Percentiles rank a stretch among this genome's conserved stretches.
These are phyloP conservation scores for Fusarium liriodendri DNA, from an alignment of 2,329 filamentous ascomycete genomes.

Conservation along the genomic window DNA sequence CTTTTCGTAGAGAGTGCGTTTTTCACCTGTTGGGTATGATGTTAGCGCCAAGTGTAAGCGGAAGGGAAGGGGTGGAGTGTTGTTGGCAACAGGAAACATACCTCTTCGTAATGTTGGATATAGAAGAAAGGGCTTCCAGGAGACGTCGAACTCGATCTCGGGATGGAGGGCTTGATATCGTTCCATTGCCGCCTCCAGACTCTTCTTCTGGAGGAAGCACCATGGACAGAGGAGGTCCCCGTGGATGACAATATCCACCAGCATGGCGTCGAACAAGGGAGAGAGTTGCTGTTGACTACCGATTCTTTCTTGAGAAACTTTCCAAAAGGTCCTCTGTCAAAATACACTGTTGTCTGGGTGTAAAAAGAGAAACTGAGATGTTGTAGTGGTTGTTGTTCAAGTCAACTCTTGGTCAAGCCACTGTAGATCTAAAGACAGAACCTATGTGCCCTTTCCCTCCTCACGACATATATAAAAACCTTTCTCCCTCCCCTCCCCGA, in stretches of 20 bases:
- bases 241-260: constrained; percentile 56
- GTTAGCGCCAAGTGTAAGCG: neutral
- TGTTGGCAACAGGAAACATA: constrained; percentile 6
- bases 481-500: neutral
- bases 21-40: constrained; percentile 44
- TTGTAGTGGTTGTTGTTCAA: neutral
- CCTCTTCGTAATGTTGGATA: constrained; percentile 49
- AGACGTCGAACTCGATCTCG: constrained; percentile 57
- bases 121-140: constrained; percentile 61
- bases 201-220: constrained; percentile 62
- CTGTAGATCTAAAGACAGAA: constrained; percentile 1
- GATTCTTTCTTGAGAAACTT: neutral
- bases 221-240: constrained; percentile 64
- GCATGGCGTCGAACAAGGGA: constrained; percentile 16
- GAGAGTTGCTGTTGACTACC: neutral
- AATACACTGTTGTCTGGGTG: neutral
- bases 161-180: constrained; percentile 54
- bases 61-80: neutral
- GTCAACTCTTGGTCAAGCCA: neutral
- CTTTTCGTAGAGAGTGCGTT: constrained; percentile 51
- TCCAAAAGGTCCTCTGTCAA: neutral
- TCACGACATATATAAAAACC: constrained; percentile 13
- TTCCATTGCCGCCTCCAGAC: constrained; percentile 58
- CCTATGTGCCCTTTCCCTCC: neutral
- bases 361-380: neutral